Evolutionary conservation across 2,329 filamentous ascomycete species (phyloP), one percentile per base, ranked within the genome.

Genomic region (Chaetomiaceae sp.): DNA sequence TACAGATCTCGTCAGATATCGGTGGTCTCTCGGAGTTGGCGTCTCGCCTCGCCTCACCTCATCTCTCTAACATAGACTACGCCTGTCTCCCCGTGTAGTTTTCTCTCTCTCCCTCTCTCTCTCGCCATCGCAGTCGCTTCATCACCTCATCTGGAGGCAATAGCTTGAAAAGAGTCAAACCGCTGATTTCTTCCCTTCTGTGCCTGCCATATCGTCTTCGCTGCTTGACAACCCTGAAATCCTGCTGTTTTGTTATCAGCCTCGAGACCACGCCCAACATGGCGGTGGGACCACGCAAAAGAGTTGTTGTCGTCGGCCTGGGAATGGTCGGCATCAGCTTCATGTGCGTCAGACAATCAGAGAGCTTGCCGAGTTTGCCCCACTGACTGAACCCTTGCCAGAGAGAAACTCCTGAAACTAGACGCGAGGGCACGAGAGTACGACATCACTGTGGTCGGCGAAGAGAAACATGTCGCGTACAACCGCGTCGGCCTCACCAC

Each of bases 321-420:
- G 90, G 90, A 2, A 96, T 96, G 91, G 90, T 96, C 40, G 89
- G 87, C 34, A 86, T 94, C 61, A 85, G 87, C 37, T 92, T 95
- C 67, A 89, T 95, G 87, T 92, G 72, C 77, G 86, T 76, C 9
- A 1, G 4, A 6, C n/a, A n/a, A 1, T 11, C 14, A 13, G 48
- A 14, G 16, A 13, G n/a, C n/a, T n/a, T n/a, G n/a, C n/a, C n/a
- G n/a, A n/a, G n/a, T n/a, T n/a, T 16, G 8, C 16, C 32, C 14
- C 2, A 8, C 50, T 56, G 18, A 54, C 47, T 9, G 25, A 9
- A 5, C 9, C 16, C 13, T 21, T 5, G 2, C 18, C 62, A 95
- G 90, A 63, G 90, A 96, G 70, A 96, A 96, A 70, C 71, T 96
- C 9, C 77, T 95, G 64, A 95, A 95, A 63, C 81, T 90, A 48